phyloP scores from a whole-genome alignment of 495 filamentous ascomycete species.

The Penicillium silybi region DNA sequence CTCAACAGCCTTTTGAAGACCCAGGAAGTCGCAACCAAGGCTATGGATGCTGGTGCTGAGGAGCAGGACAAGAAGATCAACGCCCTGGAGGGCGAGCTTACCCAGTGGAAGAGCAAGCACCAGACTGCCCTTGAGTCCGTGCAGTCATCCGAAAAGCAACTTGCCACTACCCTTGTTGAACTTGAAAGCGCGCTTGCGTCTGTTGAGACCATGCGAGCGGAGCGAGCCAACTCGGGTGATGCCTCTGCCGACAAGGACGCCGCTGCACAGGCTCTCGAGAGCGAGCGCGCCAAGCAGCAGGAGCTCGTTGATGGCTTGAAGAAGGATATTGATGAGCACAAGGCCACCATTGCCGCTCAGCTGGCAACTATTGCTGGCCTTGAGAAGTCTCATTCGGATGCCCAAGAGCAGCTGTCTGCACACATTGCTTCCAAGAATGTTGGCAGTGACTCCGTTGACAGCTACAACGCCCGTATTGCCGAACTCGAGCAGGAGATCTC shows the following conservation, averaged over 20 bases:
- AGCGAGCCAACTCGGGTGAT: conserved; percentile 28
- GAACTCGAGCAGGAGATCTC: conserved; percentile 57
- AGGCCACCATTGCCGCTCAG: conserved; percentile 61
- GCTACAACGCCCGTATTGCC: conserved; percentile 49
- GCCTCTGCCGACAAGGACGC: conserved; percentile 43
- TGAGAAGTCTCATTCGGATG: conserved; percentile 58
- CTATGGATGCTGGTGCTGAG: conserved; percentile 42
- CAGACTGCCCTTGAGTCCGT: conserved; percentile 64
- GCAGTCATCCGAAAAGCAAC: conserved; percentile 66
- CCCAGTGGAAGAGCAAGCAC: conserved; percentile 72
- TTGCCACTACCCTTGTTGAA: conserved; percentile 66
- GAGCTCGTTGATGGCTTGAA: conserved; percentile 64
- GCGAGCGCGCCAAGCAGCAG: conserved; percentile 56
- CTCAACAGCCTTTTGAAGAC: conserved; percentile 57
- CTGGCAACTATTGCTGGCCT: conserved; percentile 59
- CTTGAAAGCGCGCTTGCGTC: conserved; percentile 56
- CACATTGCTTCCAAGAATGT: conserved; percentile 29
- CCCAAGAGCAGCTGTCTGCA: conserved; percentile 53
- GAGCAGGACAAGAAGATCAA: conserved; percentile 61
- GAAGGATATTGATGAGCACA: conserved; percentile 74
- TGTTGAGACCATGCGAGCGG: conserved; percentile 46
- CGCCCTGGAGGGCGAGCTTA: conserved; percentile 71
- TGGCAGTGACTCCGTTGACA: conserved; percentile 37
- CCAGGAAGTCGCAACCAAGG: conserved; percentile 38
- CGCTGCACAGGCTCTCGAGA: conserved; percentile 44